Evolutionary conservation across 768 basidiomycete species (phyloP).

Genomic region (Hysterangium stoloniferum): DNA sequence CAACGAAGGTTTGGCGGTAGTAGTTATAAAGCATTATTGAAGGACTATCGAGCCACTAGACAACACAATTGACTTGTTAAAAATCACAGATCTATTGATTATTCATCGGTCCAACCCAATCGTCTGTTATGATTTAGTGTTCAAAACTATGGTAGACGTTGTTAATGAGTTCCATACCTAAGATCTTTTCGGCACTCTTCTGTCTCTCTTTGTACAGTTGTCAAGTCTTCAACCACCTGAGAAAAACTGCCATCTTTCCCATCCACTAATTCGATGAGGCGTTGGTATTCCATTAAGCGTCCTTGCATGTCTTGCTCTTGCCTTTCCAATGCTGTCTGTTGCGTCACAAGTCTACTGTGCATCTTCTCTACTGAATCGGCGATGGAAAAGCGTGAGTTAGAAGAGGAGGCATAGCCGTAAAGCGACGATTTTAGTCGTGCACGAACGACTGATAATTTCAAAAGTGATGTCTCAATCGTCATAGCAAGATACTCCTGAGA

Average conservation of each 20-base stretch:
- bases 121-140: conserved; percentile 14
- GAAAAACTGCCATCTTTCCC: conserved; percentile 33
- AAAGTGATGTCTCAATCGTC: conserved; percentile 38
- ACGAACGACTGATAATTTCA: conserved; percentile 41
- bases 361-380: conserved; percentile 27
- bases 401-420: conserved; percentile 29
- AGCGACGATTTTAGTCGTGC: conserved; percentile 31
- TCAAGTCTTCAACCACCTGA: conserved; percentile 43
- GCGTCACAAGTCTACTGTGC: conserved; percentile 26
- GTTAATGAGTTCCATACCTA: conserved; percentile 21
- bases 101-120: conserved; percentile 44
- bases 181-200: conserved; percentile 45
- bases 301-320: conserved; percentile 32
- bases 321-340: conserved; percentile 29
- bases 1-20: too few species aligned
- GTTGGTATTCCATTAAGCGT: conserved; percentile 35
- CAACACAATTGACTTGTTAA: too few species aligned
- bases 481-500: conserved; percentile 34
- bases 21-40: too few species aligned
- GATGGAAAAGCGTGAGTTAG: conserved; percentile 20
- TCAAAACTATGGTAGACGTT: background rate
- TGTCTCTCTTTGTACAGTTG: conserved; percentile 37
- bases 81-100: conserved; percentile 13
- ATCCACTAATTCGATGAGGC: conserved; percentile 34
- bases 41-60: too few species aligned